A percentile compares a stretch with the other conserved stretches of the same genome.
Evolutionary conservation across 257 asterid genomes (phyloP).

Genomic region (Plantago ovata): DNA sequence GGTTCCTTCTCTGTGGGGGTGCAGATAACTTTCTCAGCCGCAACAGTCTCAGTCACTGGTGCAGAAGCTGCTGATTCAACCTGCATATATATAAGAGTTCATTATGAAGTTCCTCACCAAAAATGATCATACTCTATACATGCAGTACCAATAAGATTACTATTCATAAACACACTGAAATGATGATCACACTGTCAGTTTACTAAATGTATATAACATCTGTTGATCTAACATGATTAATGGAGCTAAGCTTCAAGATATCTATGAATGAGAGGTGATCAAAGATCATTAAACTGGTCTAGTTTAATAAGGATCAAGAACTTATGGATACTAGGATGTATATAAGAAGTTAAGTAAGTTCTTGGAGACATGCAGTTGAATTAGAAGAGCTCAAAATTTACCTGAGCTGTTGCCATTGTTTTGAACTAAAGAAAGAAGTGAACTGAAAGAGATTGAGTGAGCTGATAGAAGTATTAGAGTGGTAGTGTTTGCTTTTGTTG

Average conservation of each 20-base stretch:
- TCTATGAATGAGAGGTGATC: too few species aligned
- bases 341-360: too few species aligned
- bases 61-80: background rate
- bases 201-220: too few species aligned
- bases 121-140: background rate
- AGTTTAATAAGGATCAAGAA: too few species aligned
- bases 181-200: too few species aligned
- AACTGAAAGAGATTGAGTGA: background rate
- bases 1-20: background rate
- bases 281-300: too few species aligned
- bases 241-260: too few species aligned
- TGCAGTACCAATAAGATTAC: too few species aligned
- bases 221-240: too few species aligned
- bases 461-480: background rate
- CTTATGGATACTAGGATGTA: too few species aligned
- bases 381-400: background rate
- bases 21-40: background rate
- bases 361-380: background rate
- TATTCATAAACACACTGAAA: too few species aligned
- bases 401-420: constrained; percentile 3
- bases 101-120: background rate
- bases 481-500: background rate
- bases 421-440: background rate
- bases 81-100: background rate
- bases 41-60: background rate